A percentile compares a stretch with the other conserved stretches of the same genome.
Conservation (phyloP, 1,284 basidiomycete species). For the Ustilago cynodontis region DNA sequence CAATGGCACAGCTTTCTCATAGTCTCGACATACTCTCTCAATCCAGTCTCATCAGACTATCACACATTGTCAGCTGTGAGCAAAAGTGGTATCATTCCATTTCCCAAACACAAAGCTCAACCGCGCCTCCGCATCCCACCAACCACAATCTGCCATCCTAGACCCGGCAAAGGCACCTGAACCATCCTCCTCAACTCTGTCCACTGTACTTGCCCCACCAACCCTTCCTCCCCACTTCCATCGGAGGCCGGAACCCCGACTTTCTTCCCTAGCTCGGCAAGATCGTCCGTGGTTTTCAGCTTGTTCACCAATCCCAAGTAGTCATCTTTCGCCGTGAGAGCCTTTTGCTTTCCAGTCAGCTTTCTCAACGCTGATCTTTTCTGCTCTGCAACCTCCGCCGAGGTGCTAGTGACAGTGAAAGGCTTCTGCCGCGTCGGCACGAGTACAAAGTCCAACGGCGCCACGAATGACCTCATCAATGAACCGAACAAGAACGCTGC, state of each 20-base stretch:
- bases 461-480: slow-evolving; percentile 84
- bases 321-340: slow-evolving; percentile 9
- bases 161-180: slow-evolving; percentile 28
- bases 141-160: slow-evolving; percentile 45
- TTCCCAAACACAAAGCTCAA: background rate
- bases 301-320: slow-evolving; percentile 21
- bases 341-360: slow-evolving; percentile 1
- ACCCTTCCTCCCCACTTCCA: background rate
- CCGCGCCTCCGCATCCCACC: slow-evolving; percentile 34
- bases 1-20: no score
- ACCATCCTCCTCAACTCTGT: slow-evolving; percentile 43
- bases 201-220: slow-evolving; percentile 51
- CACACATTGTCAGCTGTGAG: no score
- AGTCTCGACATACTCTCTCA: no score
- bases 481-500: slow-evolving; percentile 93
- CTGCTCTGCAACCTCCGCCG: background rate
- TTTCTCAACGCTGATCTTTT: background rate
- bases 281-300: background rate
- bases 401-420: background rate
- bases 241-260: background rate
- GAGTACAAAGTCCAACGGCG: slow-evolving; percentile 87
- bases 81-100: no score
- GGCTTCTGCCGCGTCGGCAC: slow-evolving; percentile 27
- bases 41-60: no score
- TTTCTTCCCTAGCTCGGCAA: slow-evolving; percentile 4